phyloP scores from a whole-genome alignment of 2,329 filamentous ascomycete species.

The Phialemoniopsis sp. region DNA sequence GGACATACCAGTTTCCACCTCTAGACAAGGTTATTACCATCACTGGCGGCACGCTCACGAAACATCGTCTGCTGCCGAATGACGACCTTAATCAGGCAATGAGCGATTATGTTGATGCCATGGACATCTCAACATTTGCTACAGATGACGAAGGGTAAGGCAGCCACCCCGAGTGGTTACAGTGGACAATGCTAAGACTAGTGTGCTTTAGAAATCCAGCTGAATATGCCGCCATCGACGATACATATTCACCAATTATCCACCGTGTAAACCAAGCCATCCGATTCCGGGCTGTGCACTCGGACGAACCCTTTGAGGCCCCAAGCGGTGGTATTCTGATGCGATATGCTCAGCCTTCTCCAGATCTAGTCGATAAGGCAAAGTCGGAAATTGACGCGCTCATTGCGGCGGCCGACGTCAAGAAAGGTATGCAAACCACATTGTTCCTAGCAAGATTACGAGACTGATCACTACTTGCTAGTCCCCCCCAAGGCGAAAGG shows the following conservation, averaged over 20 bases:
- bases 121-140: slow-evolving; percentile 75
- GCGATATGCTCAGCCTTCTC: slow-evolving; percentile 69
- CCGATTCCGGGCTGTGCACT: slow-evolving; percentile 73
- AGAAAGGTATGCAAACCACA: slow-evolving; percentile 57
- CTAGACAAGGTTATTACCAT: slow-evolving; percentile 83
- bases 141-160: slow-evolving; percentile 70
- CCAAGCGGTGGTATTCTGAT: slow-evolving; percentile 57
- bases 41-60: slow-evolving; percentile 73
- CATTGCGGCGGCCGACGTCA: slow-evolving; percentile 69
- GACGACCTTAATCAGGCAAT: slow-evolving; percentile 74
- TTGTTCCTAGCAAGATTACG: too few relatives aligned
- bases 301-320: slow-evolving; percentile 58
- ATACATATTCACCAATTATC: slow-evolving; percentile 79
- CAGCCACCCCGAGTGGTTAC: too few relatives aligned
- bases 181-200: too few relatives aligned
- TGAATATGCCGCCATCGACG: slow-evolving; percentile 76
- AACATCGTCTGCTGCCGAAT: slow-evolving; percentile 79
- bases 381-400: slow-evolving; percentile 57
- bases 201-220: slow-evolving; percentile 27
- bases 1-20: slow-evolving; percentile 87
- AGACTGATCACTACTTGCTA: slow-evolving; percentile 17
- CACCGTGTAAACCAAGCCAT: slow-evolving; percentile 87
- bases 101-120: slow-evolving; percentile 86
- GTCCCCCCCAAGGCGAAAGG: slow-evolving; percentile 78
- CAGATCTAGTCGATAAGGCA: slow-evolving; percentile 58